Evolutionary conservation across 805 yeast species (phyloP).

Genomic region (Metschnikowia koreensis): DNA sequence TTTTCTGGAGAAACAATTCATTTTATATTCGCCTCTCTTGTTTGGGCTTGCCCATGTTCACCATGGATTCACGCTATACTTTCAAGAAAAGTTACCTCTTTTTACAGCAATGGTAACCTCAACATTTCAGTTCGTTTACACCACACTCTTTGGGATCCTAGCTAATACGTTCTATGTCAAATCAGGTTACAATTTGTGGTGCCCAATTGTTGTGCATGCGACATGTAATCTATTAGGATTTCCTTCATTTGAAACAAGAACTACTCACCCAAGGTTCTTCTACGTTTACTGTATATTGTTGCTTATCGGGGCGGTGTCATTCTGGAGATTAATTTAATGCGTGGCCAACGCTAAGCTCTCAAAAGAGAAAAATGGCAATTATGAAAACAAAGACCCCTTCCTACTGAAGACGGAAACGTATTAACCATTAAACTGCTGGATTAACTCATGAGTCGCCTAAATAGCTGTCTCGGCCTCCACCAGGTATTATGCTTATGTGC

Average conservation of each 20-base stretch:
- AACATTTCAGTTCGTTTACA: conserved; percentile 57
- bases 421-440: too few relatives aligned
- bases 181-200: conserved; percentile 50
- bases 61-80: conserved; percentile 56
- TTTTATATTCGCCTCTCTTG: conserved; percentile 45
- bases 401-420: not conserved
- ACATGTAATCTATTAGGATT: conserved; percentile 72
- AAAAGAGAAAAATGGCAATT: not conserved
- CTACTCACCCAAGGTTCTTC: conserved; percentile 15
- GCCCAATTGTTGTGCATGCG: conserved; percentile 56
- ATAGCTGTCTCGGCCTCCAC: too few relatives aligned
- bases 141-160: conserved; percentile 68
- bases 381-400: not conserved
- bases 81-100: conserved; percentile 21
- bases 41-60: conserved; percentile 81
- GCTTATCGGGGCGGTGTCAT: conserved; percentile 35
- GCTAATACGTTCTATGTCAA: conserved; percentile 56
- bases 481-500: too few relatives aligned
- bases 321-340: conserved; percentile 8
- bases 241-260: conserved; percentile 39
- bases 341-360: not conserved
- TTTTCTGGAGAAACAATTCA: conserved; percentile 1
- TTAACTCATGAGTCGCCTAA: too few relatives aligned
- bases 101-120: conserved; percentile 35
- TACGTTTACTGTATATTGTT: conserved; percentile 38